Percentiles rank a stretch among this genome's conserved stretches.
phyloP scores from a whole-genome alignment of 139 green algal species.

The Tetraselmis chui region DNA sequence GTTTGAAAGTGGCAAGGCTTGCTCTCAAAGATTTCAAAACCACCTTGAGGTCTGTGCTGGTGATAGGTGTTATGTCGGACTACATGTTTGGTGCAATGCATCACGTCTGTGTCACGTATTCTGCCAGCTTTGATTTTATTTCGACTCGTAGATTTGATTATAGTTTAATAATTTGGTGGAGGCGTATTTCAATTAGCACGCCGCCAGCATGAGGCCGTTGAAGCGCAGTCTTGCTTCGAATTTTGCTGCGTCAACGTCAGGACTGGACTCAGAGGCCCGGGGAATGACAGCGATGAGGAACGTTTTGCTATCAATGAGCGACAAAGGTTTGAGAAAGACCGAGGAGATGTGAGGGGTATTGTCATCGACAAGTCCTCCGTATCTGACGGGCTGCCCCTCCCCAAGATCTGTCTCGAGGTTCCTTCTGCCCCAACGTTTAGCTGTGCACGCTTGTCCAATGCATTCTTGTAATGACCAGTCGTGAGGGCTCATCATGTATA shows the following conservation, averaged over 20 bases:
- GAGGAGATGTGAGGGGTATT: background rate
- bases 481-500: no score
- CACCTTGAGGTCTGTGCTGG: background rate
- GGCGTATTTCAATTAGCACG: background rate
- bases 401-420: background rate
- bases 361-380: slow-evolving; percentile 1
- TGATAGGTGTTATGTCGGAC: no score
- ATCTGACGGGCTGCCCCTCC: background rate
- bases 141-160: no score
- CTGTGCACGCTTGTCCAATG: no score
- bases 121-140: no score
- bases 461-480: no score
- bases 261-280: background rate
- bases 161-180: no score
- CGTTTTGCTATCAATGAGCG: slow-evolving; percentile 45
- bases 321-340: slow-evolving; percentile 28
- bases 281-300: slow-evolving; percentile 44
- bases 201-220: no score
- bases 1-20: background rate
- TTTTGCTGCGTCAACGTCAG: background rate
- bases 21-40: background rate
- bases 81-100: no score
- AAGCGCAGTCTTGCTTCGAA: no score
- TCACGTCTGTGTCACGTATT: no score
- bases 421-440: background rate